Conservation (phyloP, 2,329 filamentous ascomycete genomes). For the Penicillium psychrosexuale region DNA sequence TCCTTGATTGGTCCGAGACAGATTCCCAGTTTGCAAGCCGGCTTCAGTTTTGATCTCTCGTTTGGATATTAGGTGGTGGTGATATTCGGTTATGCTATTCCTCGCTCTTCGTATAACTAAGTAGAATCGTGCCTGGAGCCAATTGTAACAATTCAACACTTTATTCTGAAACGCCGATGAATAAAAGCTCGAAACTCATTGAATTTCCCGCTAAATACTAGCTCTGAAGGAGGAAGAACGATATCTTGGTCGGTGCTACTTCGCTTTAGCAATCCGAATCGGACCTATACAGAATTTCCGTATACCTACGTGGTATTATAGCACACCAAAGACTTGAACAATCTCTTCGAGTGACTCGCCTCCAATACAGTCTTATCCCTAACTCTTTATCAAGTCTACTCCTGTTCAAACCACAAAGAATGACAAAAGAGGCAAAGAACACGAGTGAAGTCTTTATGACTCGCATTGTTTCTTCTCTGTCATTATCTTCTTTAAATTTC, state of each 20-base stretch:
- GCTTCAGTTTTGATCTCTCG: no score
- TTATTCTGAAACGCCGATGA: background rate
- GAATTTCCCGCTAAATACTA: no score
- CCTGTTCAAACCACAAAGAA: background rate
- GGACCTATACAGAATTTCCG: background rate
- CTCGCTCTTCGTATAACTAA: background rate
- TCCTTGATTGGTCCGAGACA: no score
- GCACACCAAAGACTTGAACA: background rate
- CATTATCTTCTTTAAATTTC: background rate
- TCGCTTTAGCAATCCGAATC: no score
- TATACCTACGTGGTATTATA: background rate
- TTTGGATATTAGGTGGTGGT: no score
- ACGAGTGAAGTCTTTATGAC: background rate
- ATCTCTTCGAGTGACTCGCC: background rate
- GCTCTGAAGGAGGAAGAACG: no score
- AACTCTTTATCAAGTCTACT: background rate
- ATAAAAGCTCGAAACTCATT: background rate
- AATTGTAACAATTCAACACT: background rate
- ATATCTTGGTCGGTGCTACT: no score
- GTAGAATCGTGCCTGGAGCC: no score
- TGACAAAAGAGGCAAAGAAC: background rate
- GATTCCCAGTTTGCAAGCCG: no score
- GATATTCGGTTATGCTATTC: background rate
- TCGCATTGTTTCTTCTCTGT: background rate
- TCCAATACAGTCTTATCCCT: constrained; percentile 25